phyloP scores from a whole-genome alignment of 1,284 basidiomycete species.

The Moesziomyces sp. region DNA sequence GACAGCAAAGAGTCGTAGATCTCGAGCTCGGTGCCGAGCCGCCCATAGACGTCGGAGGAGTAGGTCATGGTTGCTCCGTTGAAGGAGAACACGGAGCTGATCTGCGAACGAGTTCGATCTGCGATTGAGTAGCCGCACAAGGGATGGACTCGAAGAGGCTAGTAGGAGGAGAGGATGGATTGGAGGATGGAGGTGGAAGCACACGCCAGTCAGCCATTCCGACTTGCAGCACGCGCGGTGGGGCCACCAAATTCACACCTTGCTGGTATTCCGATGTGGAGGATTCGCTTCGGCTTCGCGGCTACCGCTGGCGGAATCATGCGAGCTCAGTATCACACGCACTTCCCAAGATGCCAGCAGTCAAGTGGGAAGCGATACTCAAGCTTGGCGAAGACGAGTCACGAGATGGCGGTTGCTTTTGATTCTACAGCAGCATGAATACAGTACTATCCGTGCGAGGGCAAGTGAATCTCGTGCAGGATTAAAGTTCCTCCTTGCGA shows the following conservation, averaged over 20 bases:
- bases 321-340: too few relatives aligned
- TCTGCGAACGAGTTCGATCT: neutral
- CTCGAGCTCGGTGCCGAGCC: constrained; percentile 41
- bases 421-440: too few relatives aligned
- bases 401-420: too few relatives aligned
- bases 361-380: too few relatives aligned
- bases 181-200: neutral
- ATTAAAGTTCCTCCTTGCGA: constrained; percentile 42
- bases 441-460: too few relatives aligned
- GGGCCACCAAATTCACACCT: neutral
- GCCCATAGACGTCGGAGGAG: constrained; percentile 37
- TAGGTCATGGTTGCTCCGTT: constrained; percentile 24
- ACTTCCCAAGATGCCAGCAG: too few relatives aligned
- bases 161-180: neutral
- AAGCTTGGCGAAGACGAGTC: too few relatives aligned
- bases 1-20: constrained; percentile 47
- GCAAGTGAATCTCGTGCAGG: too few relatives aligned
- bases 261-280: neutral
- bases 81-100: neutral
- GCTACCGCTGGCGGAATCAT: too few relatives aligned
- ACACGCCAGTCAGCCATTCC: neutral
- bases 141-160: neutral
- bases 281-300: too few relatives aligned
- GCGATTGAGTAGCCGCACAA: neutral
- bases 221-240: neutral